Base-by-base conservation (phyloP, 306 rosid species). In the Oemleria cerasiformis region DNA sequence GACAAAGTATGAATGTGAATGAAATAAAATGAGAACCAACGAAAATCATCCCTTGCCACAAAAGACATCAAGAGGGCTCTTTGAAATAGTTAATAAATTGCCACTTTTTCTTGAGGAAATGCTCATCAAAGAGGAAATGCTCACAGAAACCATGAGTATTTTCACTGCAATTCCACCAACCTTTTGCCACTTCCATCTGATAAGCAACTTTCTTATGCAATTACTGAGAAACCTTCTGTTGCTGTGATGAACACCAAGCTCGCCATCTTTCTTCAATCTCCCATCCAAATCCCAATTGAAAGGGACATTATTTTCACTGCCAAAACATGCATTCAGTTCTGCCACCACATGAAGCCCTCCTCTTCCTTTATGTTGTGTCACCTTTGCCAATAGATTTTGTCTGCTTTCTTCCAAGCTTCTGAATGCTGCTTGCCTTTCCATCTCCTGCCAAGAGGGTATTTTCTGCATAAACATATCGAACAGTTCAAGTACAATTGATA, bases 321-420 rank as follows among this genome's bases (percentile, higher is more conserved):
- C 83, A 53, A 83, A 79, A 66, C 60, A 49, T 63, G 73, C 59
- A 39, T 72, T 63, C 70, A 79, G 5, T 19, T 79, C 83, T 63
- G 68, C 23, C 48, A 79, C 58, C 73, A 83, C 83, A 50, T 66
- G 40, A 12, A 69, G 60, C 14, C 61, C 48, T 66, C 69, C 76
- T 67, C 65, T 79, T 64, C 86, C 84, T 64, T 44, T 47, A 64
- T 36, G 69, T 8, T 57, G 17, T 70, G 76, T 58, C 70, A 68
- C 81, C 19, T 67, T 50, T 63, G 75, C 71, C 39, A 58, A 14
- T 45, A 83, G 67, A 68, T 42, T 49, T 17, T 6, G 4, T 69
- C 81, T 72, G 50, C 86, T 79, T 43, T 83, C 79, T 70, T 79
- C 84, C 50, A 76, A 23, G 8, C 51, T 58, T 9, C 30, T 76